These are phyloP conservation scores for Suaeda aralocaspica DNA, from an alignment of 148 eudicot species.

Conservation along the genomic window DNA sequence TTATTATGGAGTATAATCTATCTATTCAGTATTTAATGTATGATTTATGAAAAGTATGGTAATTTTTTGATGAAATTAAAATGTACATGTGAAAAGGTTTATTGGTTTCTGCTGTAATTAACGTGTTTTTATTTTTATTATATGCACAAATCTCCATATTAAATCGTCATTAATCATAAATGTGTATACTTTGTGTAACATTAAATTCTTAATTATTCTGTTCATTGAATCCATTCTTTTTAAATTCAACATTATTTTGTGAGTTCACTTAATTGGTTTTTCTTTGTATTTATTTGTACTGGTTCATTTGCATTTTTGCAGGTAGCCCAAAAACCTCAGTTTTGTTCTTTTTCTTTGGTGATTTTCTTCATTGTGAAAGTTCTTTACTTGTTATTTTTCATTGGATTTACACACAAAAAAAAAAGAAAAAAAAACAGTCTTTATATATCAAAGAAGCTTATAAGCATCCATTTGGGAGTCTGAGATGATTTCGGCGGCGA, in stretches of 20 bases:
- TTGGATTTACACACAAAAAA: too few relatives aligned
- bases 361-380: neutral
- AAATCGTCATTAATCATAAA: slow-evolving; percentile 20
- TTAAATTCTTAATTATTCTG: slow-evolving; percentile 16
- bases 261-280: neutral
- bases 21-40: slow-evolving; percentile 5
- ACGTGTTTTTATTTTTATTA: slow-evolving; percentile 26
- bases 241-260: neutral
- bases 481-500: neutral
- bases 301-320: slow-evolving; percentile 10
- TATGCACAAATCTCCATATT: slow-evolving; percentile 9
- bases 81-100: slow-evolving; percentile 8
- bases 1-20: neutral
- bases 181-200: slow-evolving; percentile 28
- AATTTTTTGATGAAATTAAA: slow-evolving; percentile 1
- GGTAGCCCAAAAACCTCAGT: slow-evolving; percentile 3
- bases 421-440: neutral
- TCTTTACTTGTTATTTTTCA: neutral
- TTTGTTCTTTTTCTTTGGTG: neutral
- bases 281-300: slow-evolving; percentile 1
- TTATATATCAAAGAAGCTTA: neutral
- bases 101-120: slow-evolving; percentile 6
- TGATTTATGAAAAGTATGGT: neutral
- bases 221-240: slow-evolving; percentile 25
- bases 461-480: neutral